phyloP scores from a whole-genome alignment of 441 rosid genomes.

The Gossypium gossypioides region DNA sequence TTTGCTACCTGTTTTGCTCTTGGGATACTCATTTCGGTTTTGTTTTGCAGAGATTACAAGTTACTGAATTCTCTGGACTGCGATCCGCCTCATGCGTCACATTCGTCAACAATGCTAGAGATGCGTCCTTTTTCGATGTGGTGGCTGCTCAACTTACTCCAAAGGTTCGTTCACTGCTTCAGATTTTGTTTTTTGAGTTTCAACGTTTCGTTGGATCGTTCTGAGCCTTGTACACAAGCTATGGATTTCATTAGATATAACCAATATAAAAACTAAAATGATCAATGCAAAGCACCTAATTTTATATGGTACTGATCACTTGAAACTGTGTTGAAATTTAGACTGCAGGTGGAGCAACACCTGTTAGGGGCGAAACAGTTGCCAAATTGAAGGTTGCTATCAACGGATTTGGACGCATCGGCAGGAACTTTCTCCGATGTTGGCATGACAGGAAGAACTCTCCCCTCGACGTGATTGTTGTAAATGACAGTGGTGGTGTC shows the following conservation, averaged over 20 bases:
- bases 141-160: constrained; percentile 65
- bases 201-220: background rate
- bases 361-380: constrained; percentile 55
- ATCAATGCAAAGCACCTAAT: background rate
- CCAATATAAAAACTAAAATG: background rate
- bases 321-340: constrained; percentile 17
- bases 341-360: constrained; percentile 36
- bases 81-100: constrained; percentile 37
- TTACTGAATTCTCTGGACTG: constrained; percentile 72
- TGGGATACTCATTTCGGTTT: background rate
- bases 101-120: constrained; percentile 28
- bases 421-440: constrained; percentile 92
- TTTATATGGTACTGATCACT: background rate
- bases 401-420: constrained; percentile 91
- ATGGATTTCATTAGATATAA: background rate
- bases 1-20: background rate
- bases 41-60: constrained; percentile 54
- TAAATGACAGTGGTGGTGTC: constrained; percentile 98
- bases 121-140: constrained; percentile 59
- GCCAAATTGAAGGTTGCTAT: constrained; percentile 92
- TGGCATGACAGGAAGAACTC: constrained; percentile 94
- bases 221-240: background rate
- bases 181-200: background rate
- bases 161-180: constrained; percentile 31
- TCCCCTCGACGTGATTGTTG: constrained; percentile 81